Evolutionary conservation across 352 stramenopile genomes (phyloP).

Genomic region (Phytophthora capsici): DNA sequence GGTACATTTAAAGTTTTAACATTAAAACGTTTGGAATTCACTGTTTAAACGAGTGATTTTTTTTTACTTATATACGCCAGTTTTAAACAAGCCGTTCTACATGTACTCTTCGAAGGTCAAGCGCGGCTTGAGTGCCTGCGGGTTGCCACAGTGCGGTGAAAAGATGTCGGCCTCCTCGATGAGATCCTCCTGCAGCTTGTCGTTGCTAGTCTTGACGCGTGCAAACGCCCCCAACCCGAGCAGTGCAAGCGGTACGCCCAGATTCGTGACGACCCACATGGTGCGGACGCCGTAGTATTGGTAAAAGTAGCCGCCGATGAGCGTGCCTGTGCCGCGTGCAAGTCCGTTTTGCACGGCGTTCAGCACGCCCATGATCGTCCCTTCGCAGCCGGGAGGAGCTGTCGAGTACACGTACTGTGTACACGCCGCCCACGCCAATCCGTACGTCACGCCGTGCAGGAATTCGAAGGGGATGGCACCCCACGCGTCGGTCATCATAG

Average conservation of each 20-base stretch:
- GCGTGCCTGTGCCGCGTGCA: conserved; percentile 64
- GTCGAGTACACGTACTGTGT: conserved; percentile 82
- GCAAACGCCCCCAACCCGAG: conserved; percentile 61
- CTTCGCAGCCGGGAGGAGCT: conserved; percentile 61
- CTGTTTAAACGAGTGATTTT: too few relatives aligned
- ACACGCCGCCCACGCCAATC: conserved; percentile 72
- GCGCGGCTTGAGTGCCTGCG: conserved; percentile 38
- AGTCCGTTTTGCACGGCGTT: conserved; percentile 82
- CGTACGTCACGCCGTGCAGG: conserved; percentile 78
- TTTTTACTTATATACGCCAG: too few relatives aligned
- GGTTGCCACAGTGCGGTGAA: conserved; percentile 60
- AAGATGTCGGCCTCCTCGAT: conserved; percentile 73
- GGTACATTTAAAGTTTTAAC: too few relatives aligned
- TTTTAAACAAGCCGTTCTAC: conserved; percentile 3
- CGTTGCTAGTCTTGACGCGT: conserved; percentile 57
- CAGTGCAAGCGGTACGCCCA: conserved; percentile 72
- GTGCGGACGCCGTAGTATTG: conserved; percentile 62
- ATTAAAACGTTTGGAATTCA: too few relatives aligned
- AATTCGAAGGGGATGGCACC: conserved; percentile 83
- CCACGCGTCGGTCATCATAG: conserved; percentile 83
- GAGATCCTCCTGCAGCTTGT: conserved; percentile 39
- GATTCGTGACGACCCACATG: conserved; percentile 76
- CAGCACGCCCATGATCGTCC: conserved; percentile 80
- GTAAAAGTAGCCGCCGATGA: conserved; percentile 83
- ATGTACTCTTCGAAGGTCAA: conserved; percentile 36